Evolutionary conservation across 176 grass and related monocot genomes (phyloP), one percentile per base, ranked within the genome.

Genomic region (Oryza officinalis): DNA sequence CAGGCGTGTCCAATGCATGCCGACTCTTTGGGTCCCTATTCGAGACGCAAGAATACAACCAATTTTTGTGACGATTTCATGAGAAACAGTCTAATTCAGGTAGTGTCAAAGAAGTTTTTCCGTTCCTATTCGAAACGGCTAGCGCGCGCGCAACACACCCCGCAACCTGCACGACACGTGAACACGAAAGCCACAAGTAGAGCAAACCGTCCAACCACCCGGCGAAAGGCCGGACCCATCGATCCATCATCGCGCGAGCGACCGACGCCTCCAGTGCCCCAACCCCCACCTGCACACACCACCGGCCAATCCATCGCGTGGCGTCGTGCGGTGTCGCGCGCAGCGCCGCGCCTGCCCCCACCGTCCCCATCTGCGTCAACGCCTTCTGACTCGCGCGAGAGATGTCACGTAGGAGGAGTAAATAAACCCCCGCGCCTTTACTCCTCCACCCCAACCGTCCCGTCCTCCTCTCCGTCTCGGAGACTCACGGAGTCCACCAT

Each of bases 351-450:
- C 45, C 45, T 47, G 45, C 10, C 44, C 41, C 8, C 41, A 1
- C 8, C 45, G 49, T 20, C 59, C 35, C 14, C 40, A 47, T 40
- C 76, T 9, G 38, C 38, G 45, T 10, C 8, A 0, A 6, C 9
- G 10, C 14, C 50, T 46, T 46, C 35, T 8, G 44, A 46, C 45
- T 47, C 45, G 3, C 33, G 33, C 12, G 11, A 46, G 3, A 11
- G 12, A 3, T 13, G 10, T 13, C 12, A 10, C 37, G 40, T 69
- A 80, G 72, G 37, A 41, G 40, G 2, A 41, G 10, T 41, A 41
- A 80, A 86, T 72, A 27, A 79, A 80, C 54, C 66, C 35, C 75
- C 37, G 40, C 67, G 52, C 67, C n/a, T 79, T 86, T 50, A 86
- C 49, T 52, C 76, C 52, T 44, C 50, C 27, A 40, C 4, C 2